phyloP scores from a whole-genome alignment of 179 eudicot genomes.

The Heliamphora pulchella region DNA sequence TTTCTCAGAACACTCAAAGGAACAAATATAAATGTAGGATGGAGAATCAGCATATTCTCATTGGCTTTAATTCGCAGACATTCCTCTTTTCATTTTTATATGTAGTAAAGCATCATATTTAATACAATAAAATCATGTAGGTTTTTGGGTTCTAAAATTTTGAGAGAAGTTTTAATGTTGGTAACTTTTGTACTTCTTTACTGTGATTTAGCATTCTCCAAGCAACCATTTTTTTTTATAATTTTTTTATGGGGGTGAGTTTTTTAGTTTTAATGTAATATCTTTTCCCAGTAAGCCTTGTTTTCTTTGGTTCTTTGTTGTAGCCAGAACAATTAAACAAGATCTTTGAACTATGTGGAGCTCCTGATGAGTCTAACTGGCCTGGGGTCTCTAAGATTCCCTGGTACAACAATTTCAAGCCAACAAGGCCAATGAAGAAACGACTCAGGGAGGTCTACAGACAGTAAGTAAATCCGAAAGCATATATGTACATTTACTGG shows the following conservation, averaged over 20 bases:
- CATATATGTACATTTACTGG: neutral
- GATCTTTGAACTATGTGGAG: constrained; percentile 88
- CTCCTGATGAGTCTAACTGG: constrained; percentile 86
- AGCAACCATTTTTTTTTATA: no score
- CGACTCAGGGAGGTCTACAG: constrained; percentile 77
- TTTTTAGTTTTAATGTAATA: neutral
- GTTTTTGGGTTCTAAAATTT: no score
- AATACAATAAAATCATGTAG: no score
- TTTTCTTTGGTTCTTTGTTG: constrained; percentile 15
- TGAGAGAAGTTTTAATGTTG: no score
- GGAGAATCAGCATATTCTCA: no score
- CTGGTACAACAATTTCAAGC: constrained; percentile 81
- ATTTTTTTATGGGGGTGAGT: neutral
- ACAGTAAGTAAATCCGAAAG: constrained; percentile 45
- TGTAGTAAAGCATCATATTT: no score
- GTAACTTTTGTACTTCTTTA: no score
- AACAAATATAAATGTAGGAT: no score
- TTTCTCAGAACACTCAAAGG: no score
- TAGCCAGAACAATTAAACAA: constrained; percentile 90
- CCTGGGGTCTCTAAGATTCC: constrained; percentile 92
- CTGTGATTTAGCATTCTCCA: no score
- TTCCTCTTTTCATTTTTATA: no score
- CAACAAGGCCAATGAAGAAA: constrained; percentile 66
- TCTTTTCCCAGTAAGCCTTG: neutral
- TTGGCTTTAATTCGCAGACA: no score